These are phyloP conservation scores for Ganoderma sinense DNA, from an alignment of 1,284 basidiomycete species.

Conservation along the genomic window DNA sequence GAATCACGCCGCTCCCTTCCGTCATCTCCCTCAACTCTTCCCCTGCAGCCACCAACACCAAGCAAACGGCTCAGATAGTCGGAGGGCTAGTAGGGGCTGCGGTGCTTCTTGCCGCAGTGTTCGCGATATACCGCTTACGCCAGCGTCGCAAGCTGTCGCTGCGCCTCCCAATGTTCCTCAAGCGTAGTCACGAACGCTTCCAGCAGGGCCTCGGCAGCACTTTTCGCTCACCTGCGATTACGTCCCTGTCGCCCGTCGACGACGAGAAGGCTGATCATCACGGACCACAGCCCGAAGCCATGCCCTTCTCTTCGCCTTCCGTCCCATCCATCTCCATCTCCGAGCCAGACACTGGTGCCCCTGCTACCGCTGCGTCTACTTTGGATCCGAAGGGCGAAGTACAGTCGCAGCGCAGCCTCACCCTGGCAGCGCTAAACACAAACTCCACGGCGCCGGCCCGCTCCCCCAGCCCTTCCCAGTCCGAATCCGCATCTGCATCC, in stretches of 20 bases:
- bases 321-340: not conserved
- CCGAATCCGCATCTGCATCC: no score
- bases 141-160: not conserved
- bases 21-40: not conserved
- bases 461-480: not conserved
- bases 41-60: not conserved
- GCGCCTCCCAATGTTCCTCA: not conserved
- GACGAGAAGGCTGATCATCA: constrained; percentile 1
- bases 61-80: not conserved
- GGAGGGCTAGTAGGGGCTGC: constrained; percentile 1
- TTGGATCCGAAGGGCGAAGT: not conserved
- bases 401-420: constrained; percentile 2
- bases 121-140: not conserved
- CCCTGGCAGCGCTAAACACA: not conserved
- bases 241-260: not conserved
- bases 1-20: not conserved
- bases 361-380: not conserved
- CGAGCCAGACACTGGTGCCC: not conserved
- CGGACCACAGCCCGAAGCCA: not conserved
- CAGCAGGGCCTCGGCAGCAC: not conserved
- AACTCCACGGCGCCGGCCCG: not conserved
- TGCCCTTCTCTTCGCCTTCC: no score
- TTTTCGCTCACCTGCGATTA: not conserved
- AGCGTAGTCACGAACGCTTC: not conserved
- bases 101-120: not conserved